A percentile compares a stretch with the other conserved stretches of the same genome.
Evolutionary conservation across 352 stramenopile species (phyloP).

Genomic region (Globisporangium ultimum): DNA sequence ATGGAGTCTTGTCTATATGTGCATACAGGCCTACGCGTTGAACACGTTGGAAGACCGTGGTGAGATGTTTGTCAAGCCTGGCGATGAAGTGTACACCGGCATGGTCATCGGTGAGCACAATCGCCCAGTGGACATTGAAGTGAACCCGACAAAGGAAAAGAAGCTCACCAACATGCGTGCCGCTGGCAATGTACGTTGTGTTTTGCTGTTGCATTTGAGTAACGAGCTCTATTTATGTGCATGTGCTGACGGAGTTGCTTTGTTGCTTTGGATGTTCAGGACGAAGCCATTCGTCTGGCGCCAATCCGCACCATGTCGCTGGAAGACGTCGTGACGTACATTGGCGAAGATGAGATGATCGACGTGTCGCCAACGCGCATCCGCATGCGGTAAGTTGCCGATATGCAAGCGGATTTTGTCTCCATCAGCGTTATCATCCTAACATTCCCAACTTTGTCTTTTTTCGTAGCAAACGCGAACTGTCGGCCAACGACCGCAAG

Average conservation of each 20-base stretch:
- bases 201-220: neutral
- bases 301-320: conserved; percentile 93
- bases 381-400: conserved; percentile 68
- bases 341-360: conserved; percentile 98
- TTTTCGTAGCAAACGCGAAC: conserved; percentile 52
- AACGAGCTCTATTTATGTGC: neutral
- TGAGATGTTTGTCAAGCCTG: conserved; percentile 95
- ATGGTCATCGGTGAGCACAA: conserved; percentile 99
- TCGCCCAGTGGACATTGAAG: conserved; percentile 94
- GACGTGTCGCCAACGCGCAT: conserved; percentile 96
- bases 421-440: too few species aligned
- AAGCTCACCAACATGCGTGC: conserved; percentile 97
- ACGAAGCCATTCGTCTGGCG: conserved; percentile 95
- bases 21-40: conserved; percentile 86
- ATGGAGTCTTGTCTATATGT: neutral
- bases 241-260: neutral
- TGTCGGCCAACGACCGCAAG: conserved; percentile 62
- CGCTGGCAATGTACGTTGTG: conserved; percentile 58
- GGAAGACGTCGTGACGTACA: conserved; percentile 97
- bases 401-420: neutral
- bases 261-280: conserved; percentile 57
- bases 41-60: conserved; percentile 91
- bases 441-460: neutral
- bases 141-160: conserved; percentile 98
- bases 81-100: conserved; percentile 94